Percentiles rank a stretch among this genome's conserved stretches.
phyloP scores from a whole-genome alignment of 2,329 filamentous ascomycete genomes.

The Aspergillus hortae region DNA sequence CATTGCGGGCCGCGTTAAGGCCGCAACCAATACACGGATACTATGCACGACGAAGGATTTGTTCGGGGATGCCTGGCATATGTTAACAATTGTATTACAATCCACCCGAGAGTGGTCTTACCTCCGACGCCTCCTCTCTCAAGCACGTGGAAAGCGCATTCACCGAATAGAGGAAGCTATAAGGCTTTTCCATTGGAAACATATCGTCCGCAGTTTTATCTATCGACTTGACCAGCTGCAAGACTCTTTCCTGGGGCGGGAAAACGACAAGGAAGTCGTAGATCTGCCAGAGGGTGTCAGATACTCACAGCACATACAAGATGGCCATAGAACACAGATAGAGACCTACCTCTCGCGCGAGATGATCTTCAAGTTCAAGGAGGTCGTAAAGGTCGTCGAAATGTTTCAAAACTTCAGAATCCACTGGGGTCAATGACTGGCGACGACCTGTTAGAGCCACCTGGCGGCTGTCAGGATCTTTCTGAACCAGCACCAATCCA shows the following conservation, averaged over 20 bases:
- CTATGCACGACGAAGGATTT: slow-evolving; percentile 39
- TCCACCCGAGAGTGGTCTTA: slow-evolving; percentile 6
- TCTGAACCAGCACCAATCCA: slow-evolving; percentile 62
- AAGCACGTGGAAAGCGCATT: slow-evolving; percentile 64
- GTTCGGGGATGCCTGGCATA: slow-evolving; percentile 27
- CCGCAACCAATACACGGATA: slow-evolving; percentile 56
- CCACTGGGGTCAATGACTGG: slow-evolving; percentile 59
- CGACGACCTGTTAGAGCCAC: slow-evolving; percentile 30
- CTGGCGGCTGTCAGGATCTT: slow-evolving; percentile 51
- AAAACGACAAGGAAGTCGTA: slow-evolving; percentile 68
- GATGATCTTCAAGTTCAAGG: slow-evolving; percentile 66
- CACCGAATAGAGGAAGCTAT: slow-evolving; percentile 70
- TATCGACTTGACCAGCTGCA: slow-evolving; percentile 56
- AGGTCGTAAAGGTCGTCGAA: slow-evolving; percentile 82
- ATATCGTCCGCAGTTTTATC: slow-evolving; percentile 56
- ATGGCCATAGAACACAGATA: neutral
- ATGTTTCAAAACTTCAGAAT: slow-evolving; percentile 74
- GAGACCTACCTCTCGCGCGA: slow-evolving; percentile 57
- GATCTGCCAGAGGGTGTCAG: slow-evolving; percentile 36
- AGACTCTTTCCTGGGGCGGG: slow-evolving; percentile 62
- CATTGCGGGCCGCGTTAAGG: slow-evolving; percentile 58
- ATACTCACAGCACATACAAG: neutral
- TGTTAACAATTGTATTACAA: slow-evolving; percentile 3
- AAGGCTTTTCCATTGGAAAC: slow-evolving; percentile 67
- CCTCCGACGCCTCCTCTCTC: slow-evolving; percentile 41